These are phyloP conservation scores for Dryas integrifolia DNA, from an alignment of 331 rosid species.

Conservation along the genomic window DNA sequence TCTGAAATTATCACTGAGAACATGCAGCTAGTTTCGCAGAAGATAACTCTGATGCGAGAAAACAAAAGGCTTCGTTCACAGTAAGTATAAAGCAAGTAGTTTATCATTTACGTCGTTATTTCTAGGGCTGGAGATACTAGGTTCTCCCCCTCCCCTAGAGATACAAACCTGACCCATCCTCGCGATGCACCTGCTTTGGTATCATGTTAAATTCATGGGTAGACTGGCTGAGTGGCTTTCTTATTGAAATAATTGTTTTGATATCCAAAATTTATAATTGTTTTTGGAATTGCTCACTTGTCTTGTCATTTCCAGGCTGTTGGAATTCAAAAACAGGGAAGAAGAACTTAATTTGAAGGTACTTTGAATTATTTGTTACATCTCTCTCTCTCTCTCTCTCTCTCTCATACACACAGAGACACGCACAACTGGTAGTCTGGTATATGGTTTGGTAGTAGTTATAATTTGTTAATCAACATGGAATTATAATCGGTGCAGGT, in stretches of 20 bases:
- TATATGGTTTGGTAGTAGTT: background rate
- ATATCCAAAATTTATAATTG: background rate
- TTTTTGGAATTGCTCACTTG: background rate
- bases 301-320: slow-evolving; percentile 12
- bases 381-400: background rate
- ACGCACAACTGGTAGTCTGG: too few relatives aligned
- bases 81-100: slow-evolving; percentile 19
- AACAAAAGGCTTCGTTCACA: slow-evolving; percentile 16
- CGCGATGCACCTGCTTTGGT: too few relatives aligned
- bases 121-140: background rate
- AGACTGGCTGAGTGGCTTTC: background rate
- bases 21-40: background rate
- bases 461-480: too few relatives aligned
- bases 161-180: too few relatives aligned
- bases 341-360: slow-evolving; percentile 15
- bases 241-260: background rate
- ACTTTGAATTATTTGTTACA: background rate
- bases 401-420: too few relatives aligned
- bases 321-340: background rate
- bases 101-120: background rate
- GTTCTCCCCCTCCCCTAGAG: too few relatives aligned
- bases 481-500: slow-evolving; percentile 7
- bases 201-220: too few relatives aligned
- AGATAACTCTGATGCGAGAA: background rate
- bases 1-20: background rate